Conservation (phyloP, 768 basidiomycete genomes). For the Tephrocybe sp. region DNA sequence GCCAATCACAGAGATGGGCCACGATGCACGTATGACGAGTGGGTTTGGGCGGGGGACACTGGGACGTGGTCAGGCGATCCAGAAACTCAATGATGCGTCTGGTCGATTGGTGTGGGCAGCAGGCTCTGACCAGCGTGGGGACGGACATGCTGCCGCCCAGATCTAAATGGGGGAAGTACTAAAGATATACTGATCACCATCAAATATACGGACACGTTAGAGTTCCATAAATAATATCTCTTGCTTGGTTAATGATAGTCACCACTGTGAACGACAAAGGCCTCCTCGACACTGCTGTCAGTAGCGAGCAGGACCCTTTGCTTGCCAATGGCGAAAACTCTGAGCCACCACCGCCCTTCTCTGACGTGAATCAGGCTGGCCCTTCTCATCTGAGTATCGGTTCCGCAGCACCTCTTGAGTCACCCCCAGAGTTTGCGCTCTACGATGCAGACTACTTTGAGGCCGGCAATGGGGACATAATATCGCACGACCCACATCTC, state of each 20-base stretch:
- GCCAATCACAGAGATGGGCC: constrained; percentile 73
- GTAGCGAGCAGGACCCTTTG: background rate
- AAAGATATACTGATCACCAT: background rate
- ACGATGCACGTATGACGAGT: constrained; percentile 64
- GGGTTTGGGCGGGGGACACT: constrained; percentile 67
- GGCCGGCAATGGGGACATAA: constrained; percentile 44
- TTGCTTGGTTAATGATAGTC: constrained; percentile 10
- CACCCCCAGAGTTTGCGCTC: constrained; percentile 61
- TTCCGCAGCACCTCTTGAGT: background rate
- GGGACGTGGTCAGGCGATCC: constrained; percentile 90
- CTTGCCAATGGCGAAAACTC: background rate
- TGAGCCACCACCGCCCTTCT: constrained; percentile 15
- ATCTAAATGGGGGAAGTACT: constrained; percentile 46
- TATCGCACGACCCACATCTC: constrained; percentile 71
- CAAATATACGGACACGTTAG: background rate
- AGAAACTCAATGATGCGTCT: constrained; percentile 64
- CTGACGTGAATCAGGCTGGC: background rate
- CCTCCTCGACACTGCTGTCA: background rate
- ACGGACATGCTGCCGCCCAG: constrained; percentile 86
- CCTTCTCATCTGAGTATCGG: background rate
- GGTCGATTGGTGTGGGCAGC: constrained; percentile 91
- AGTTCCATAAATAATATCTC: constrained; percentile 7
- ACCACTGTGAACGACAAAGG: constrained; percentile 7
- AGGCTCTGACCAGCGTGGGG: constrained; percentile 86
- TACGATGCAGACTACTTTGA: constrained; percentile 65